Evolutionary conservation across 805 yeast genomes (phyloP).

Genomic region (Spathaspora passalidarum): DNA sequence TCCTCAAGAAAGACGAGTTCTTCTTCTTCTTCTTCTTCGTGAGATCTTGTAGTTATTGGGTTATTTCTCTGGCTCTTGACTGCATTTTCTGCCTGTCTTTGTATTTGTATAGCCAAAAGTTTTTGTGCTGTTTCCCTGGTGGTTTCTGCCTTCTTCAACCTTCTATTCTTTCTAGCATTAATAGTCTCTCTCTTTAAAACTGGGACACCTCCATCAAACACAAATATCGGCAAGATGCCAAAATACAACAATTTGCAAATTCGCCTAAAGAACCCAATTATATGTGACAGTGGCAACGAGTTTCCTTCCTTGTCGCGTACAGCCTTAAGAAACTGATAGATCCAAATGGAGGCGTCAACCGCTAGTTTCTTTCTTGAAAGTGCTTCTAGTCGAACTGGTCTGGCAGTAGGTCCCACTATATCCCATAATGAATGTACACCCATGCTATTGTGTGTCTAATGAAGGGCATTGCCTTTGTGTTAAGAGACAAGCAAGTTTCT

Average conservation of each 20-base stretch:
- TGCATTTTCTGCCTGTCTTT: slow-evolving; percentile 43
- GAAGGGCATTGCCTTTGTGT: neutral
- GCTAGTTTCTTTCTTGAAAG: slow-evolving; percentile 77
- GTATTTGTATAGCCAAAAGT: slow-evolving; percentile 76
- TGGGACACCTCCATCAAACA: slow-evolving; percentile 96
- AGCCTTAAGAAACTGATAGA: slow-evolving; percentile 93
- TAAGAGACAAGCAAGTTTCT: neutral
- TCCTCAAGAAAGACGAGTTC: slow-evolving; percentile 17
- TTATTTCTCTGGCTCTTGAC: slow-evolving; percentile 1
- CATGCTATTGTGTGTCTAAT: slow-evolving; percentile 43
- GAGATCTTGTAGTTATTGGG: slow-evolving; percentile 1
- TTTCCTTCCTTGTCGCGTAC: slow-evolving; percentile 85
- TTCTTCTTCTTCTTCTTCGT: slow-evolving; percentile 11
- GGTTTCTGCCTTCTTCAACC: slow-evolving; percentile 71
- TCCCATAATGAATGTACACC: slow-evolving; percentile 97
- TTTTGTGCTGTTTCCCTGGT: slow-evolving; percentile 76
- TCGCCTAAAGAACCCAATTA: slow-evolving; percentile 93
- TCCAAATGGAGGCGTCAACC: slow-evolving; percentile 98
- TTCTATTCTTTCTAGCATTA: slow-evolving; percentile 61
- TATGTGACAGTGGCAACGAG: slow-evolving; percentile 73
- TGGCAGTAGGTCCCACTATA: slow-evolving; percentile 81
- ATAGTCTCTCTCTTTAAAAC: slow-evolving; percentile 77
- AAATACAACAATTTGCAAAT: slow-evolving; percentile 85
- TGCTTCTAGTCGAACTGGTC: slow-evolving; percentile 87
- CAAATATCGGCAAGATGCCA: slow-evolving; percentile 87